Evolutionary conservation across 768 basidiomycete species (phyloP), one percentile per base, ranked within the genome.

Genomic region (Boletus pseudo-olivaceus): DNA sequence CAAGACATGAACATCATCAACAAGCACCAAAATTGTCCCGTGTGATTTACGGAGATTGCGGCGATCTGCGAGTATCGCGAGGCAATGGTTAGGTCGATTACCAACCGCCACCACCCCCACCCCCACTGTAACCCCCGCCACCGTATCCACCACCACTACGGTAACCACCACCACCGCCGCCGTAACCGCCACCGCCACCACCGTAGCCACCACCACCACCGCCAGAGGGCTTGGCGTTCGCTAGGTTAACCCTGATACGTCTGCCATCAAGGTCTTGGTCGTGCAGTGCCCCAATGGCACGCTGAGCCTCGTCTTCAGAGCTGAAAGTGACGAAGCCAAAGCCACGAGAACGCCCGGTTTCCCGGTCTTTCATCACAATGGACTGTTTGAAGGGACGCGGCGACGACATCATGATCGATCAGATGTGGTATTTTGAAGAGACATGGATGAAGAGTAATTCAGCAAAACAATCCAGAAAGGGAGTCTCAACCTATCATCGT

Each of bases 211-310:
- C 44, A 6, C 59, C 55, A 8, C 56, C 56, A 4, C 66, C 63
- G 8, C 61, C 68, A 30, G 64, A 51, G 40, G 70, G 59, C 53
- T 51, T 64, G 30, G 67, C 58, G 45, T 73, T 69, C 1, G 69
- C 67, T 27, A 67, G 56, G 73, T 81, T 82, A 55, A 82, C 81
- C 59, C 75, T 78, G 70, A 83, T 61, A 41, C 76, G 70, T 51
- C 82, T 78, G 51, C 81, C 80, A 62, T 83, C 82, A 12, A 82
- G 69, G 0, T 81, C 80, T 58, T 76, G 75, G 7, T 82, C 82
- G 65, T 82, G 67, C 67, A 81, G 62, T 42, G 47, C 65, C 7
- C 26, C 9, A 63, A 82, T 80, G 35, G 81, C 79, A 53, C 69
- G 66, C 1, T 81, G 54, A 52, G 81, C 81, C 61, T 80, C 72